phyloP scores from a whole-genome alignment of 345 rosid species.

The Eutrema yunnanense region DNA sequence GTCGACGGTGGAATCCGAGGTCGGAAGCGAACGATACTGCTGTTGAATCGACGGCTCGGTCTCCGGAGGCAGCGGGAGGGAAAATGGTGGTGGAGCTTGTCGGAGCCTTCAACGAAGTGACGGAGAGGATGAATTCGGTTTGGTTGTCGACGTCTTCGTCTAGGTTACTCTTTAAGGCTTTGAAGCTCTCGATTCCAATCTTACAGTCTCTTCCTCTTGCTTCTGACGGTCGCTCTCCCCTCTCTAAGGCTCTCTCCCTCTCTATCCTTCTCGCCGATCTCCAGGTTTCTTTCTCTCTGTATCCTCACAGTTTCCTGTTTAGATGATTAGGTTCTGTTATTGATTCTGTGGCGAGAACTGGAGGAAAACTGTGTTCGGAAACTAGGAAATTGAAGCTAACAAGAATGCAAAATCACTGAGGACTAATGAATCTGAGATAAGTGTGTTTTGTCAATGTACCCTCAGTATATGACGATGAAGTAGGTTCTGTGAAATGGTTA shows the following conservation, averaged over 20 bases:
- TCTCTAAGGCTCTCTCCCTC: constrained; percentile 72
- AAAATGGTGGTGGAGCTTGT: constrained; percentile 98
- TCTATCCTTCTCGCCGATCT: constrained; percentile 82
- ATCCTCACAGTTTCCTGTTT: not conserved
- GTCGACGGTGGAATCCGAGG: constrained; percentile 22
- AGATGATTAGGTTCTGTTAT: not conserved
- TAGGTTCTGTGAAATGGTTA: not conserved
- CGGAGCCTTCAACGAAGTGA: constrained; percentile 81
- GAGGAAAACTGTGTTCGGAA: not conserved
- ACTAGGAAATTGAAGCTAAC: not conserved
- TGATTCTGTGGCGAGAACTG: not conserved
- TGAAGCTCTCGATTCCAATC: constrained; percentile 83
- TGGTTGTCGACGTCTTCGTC: constrained; percentile 81
- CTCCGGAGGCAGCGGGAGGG: constrained; percentile 70
- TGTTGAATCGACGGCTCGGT: constrained; percentile 26
- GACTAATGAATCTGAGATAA: not conserved
- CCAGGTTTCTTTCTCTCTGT: constrained; percentile 43
- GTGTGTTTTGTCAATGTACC: too few relatives aligned
- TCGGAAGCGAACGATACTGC: constrained; percentile 5
- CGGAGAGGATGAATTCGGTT: constrained; percentile 79
- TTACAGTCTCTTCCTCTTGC: constrained; percentile 57
- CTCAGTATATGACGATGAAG: not conserved
- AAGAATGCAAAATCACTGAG: not conserved
- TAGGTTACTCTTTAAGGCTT: constrained; percentile 63
- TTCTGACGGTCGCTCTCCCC: constrained; percentile 67